These are phyloP conservation scores for Saussurea involucrata DNA, from an alignment of 129 eudicot species.

Conservation along the genomic window DNA sequence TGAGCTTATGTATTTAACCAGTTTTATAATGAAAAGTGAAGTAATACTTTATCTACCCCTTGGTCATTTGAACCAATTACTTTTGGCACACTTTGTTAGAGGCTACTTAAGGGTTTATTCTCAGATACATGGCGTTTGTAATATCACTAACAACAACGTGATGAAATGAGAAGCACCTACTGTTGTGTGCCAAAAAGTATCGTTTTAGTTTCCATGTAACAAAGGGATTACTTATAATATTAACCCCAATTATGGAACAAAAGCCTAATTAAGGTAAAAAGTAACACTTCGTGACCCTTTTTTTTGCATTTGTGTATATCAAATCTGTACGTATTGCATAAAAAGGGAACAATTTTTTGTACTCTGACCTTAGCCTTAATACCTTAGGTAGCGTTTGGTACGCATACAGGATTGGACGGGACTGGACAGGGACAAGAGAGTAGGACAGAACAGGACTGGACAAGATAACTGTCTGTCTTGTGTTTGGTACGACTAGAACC, in stretches of 20 bases:
- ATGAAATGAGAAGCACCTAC: not conserved
- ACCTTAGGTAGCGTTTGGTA: no score
- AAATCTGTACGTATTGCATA: no score
- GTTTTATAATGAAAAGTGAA: not conserved
- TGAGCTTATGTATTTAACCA: not conserved
- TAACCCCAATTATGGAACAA: not conserved
- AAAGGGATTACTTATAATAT: not conserved
- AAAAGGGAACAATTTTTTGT: no score
- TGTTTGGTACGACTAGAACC: no score
- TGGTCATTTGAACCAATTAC: no score
- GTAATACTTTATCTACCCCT: no score
- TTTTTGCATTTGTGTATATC: not conserved
- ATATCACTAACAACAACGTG: not conserved
- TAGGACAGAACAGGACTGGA: no score
- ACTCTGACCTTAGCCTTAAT: no score
- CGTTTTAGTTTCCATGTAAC: not conserved
- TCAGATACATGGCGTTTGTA: not conserved
- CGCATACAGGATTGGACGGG: no score
- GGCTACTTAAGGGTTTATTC: not conserved
- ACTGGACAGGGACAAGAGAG: no score
- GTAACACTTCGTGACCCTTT: not conserved
- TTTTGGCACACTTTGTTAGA: not conserved
- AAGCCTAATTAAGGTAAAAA: not conserved
- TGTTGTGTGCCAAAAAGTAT: not conserved
- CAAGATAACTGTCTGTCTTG: no score